Percentiles rank a stretch among this genome's conserved stretches.
phyloP scores from a whole-genome alignment of 768 basidiomycete genomes.

The Gymnopilus dilepis region DNA sequence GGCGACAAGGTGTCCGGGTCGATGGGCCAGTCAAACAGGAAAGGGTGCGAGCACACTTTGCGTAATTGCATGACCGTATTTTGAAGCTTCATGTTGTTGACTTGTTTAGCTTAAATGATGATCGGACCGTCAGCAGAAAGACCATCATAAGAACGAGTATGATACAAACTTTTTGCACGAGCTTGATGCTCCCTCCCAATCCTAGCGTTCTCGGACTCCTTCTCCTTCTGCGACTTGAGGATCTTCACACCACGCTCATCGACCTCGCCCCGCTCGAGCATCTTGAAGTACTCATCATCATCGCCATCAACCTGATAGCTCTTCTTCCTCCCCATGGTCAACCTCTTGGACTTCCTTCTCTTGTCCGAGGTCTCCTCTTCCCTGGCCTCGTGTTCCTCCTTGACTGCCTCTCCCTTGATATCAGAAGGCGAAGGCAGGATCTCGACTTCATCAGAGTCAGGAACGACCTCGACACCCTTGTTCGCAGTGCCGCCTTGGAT shows the following conservation, averaged over 20 bases:
- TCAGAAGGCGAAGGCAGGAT: conserved; percentile 22
- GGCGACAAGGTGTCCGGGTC: conserved; percentile 66
- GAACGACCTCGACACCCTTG: conserved; percentile 23
- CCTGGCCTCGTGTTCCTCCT: conserved; percentile 18
- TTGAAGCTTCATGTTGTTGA: conserved; percentile 93
- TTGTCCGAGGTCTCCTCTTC: conserved; percentile 33
- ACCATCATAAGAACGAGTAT: neutral
- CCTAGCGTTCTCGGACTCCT: conserved; percentile 54
- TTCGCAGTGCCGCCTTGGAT: conserved; percentile 44
- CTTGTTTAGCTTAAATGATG: conserved; percentile 64
- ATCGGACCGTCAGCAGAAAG: conserved; percentile 1
- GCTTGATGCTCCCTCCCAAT: conserved; percentile 62
- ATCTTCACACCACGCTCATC: conserved; percentile 41
- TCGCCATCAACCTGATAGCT: conserved; percentile 62
- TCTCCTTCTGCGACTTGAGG: conserved; percentile 35
- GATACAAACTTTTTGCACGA: conserved; percentile 59
- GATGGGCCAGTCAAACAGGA: conserved; percentile 84
- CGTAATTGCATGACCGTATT: conserved; percentile 97
- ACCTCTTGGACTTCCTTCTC: conserved; percentile 35
- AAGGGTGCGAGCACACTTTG: conserved; percentile 94
- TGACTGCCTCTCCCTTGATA: conserved; percentile 33
- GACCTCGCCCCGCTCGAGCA: conserved; percentile 55
- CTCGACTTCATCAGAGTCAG: conserved; percentile 18
- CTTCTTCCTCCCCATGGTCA: conserved; percentile 42
- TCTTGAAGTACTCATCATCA: conserved; percentile 71